phyloP scores from a whole-genome alignment of 2,329 filamentous ascomycete genomes.

The Helminthosporium solani region DNA sequence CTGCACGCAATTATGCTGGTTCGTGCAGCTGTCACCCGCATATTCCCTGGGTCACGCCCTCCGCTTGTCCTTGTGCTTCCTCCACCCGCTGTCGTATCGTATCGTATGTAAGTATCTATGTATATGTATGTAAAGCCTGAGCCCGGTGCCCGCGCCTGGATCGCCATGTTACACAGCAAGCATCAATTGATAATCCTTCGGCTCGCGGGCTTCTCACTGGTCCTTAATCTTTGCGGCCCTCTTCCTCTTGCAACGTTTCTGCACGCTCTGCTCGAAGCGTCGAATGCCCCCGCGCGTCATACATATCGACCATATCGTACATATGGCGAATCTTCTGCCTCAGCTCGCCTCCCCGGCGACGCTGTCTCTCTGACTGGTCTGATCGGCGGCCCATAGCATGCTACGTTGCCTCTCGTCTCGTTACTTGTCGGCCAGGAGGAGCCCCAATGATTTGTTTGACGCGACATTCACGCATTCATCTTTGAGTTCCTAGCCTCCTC shows the following conservation, averaged over 20 bases:
- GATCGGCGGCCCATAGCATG: conserved; percentile 13
- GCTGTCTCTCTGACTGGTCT: conserved; percentile 18
- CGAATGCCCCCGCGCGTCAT: conserved; percentile 30
- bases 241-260: conserved; percentile 31
- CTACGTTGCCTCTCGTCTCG: conserved; percentile 16
- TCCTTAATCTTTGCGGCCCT: conserved; percentile 20
- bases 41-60: conserved; percentile 31
- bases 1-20: conserved; percentile 32
- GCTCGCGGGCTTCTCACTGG: conserved; percentile 17
- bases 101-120: too few species aligned
- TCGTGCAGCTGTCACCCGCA: conserved; percentile 42
- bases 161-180: conserved; percentile 35
- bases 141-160: conserved; percentile 10
- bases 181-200: conserved; percentile 33
- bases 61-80: conserved; percentile 15
- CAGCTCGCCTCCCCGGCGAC: conserved; percentile 27
- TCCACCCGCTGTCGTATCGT: conserved; percentile 19
- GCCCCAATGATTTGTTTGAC: conserved; percentile 16
- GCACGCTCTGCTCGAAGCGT: conserved; percentile 34
- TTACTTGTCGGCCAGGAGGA: conserved; percentile 29
- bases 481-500: conserved; percentile 11
- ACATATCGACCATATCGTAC: conserved; percentile 26
- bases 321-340: conserved; percentile 27
- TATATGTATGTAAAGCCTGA: too few species aligned
- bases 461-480: conserved; percentile 14